These are phyloP conservation scores for Histomonas meleagridis DNA, from an alignment of 208 protist species.

Conservation along the genomic window DNA sequence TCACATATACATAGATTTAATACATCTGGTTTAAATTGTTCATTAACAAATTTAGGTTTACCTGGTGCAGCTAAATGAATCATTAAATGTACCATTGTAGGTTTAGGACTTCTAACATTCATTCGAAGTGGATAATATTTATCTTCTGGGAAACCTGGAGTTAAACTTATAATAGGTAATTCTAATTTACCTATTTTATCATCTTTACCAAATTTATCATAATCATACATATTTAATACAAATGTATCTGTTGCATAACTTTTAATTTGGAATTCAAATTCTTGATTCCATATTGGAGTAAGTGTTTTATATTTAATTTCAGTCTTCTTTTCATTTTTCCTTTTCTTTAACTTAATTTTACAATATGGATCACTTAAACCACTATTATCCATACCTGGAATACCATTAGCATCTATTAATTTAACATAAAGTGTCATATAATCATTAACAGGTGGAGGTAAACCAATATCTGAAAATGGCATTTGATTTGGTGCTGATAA, in stretches of 20 bases:
- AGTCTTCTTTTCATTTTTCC: neutral
- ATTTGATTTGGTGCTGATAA: too few species aligned
- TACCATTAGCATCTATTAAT: neutral
- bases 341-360: neutral
- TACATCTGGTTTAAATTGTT: too few species aligned
- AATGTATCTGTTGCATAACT: neutral
- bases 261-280: neutral
- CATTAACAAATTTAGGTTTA: neutral
- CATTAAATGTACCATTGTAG: neutral
- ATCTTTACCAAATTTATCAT: neutral
- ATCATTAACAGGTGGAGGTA: too few species aligned
- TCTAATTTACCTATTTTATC: neutral
- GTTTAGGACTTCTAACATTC: neutral
- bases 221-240: neutral
- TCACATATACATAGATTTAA: neutral
- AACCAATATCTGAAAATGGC: too few species aligned
- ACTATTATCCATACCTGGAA: neutral
- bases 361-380: neutral
- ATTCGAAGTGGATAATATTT: neutral
- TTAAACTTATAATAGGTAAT: too few species aligned
- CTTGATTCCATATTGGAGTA: neutral
- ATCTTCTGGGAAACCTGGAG: too few species aligned
- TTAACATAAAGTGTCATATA: neutral
- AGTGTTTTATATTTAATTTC: neutral
- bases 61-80: neutral